Percentiles rank a stretch among this genome's conserved stretches.
Conservation (phyloP, 164 flowering plant species). For the Platanus orientalis region DNA sequence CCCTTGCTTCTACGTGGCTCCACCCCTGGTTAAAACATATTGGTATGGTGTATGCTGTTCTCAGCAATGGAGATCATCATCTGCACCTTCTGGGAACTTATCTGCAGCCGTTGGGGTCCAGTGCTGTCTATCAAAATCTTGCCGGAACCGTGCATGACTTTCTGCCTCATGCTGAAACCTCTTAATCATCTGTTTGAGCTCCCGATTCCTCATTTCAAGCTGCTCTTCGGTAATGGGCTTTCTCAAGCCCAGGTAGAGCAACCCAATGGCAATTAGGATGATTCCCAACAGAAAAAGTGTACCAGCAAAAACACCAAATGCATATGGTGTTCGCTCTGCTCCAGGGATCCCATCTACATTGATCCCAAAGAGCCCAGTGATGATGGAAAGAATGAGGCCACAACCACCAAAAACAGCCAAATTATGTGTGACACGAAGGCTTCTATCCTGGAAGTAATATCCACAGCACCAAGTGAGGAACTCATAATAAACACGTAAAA, state of each 20-base stretch:
- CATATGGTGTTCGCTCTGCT: conserved; percentile 63
- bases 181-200: conserved; percentile 76
- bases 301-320: conserved; percentile 70
- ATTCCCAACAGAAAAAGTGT: conserved; percentile 51
- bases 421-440: conserved; percentile 84
- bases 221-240: conserved; percentile 56
- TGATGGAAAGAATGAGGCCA: conserved; percentile 81
- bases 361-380: conserved; percentile 91
- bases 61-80: conserved; percentile 19
- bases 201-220: conserved; percentile 72
- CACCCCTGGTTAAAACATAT: too few relatives aligned
- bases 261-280: conserved; percentile 54
- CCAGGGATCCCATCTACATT: conserved; percentile 98
- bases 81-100: conserved; percentile 15
- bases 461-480: not conserved
- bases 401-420: conserved; percentile 87
- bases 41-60: too few relatives aligned
- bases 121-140: conserved; percentile 27
- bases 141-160: conserved; percentile 76
- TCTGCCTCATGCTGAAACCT: conserved; percentile 95
- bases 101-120: conserved; percentile 51
- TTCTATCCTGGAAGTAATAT: conserved; percentile 56
- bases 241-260: conserved; percentile 70
- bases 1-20: too few relatives aligned
- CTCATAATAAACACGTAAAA: not conserved